phyloP scores from a whole-genome alignment of 1,284 basidiomycete genomes.

The Coniophora puteana region DNA sequence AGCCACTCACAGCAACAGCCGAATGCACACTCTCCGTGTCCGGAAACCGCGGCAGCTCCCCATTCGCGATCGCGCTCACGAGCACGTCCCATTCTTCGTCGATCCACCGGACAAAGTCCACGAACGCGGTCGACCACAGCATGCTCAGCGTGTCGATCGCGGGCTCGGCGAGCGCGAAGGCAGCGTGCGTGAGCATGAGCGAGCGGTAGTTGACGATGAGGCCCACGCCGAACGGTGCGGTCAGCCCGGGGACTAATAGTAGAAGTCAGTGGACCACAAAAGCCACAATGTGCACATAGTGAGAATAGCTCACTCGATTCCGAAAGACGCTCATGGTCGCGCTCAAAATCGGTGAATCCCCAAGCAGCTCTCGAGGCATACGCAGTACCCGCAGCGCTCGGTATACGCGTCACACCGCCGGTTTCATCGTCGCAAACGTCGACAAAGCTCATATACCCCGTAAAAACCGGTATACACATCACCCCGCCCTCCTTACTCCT shows the following conservation, averaged over 20 bases:
- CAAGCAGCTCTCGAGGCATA: too few species aligned
- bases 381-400: neutral
- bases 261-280: neutral
- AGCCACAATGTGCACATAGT: neutral
- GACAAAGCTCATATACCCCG: too few species aligned
- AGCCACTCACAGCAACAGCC: too few species aligned
- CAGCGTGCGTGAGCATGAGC: constrained; percentile 10
- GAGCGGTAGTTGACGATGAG: constrained; percentile 4
- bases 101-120: constrained; percentile 10
- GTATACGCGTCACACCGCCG: neutral
- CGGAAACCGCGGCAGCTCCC: constrained; percentile 9
- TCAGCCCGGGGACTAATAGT: constrained; percentile 2
- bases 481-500: too few species aligned
- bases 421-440: neutral
- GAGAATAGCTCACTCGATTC: neutral
- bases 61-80: constrained; percentile 9
- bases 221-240: constrained; percentile 7
- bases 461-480: too few species aligned
- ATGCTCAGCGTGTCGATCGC: constrained; percentile 4
- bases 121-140: constrained; percentile 4
- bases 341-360: neutral
- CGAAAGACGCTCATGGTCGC: neutral
- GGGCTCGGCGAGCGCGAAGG: constrained; percentile 11
- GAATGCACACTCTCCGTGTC: constrained; percentile 5
- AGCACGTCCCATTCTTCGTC: constrained; percentile 12